phyloP scores from a whole-genome alignment of 768 basidiomycete species.

The Tricholoma hemisulphureum region DNA sequence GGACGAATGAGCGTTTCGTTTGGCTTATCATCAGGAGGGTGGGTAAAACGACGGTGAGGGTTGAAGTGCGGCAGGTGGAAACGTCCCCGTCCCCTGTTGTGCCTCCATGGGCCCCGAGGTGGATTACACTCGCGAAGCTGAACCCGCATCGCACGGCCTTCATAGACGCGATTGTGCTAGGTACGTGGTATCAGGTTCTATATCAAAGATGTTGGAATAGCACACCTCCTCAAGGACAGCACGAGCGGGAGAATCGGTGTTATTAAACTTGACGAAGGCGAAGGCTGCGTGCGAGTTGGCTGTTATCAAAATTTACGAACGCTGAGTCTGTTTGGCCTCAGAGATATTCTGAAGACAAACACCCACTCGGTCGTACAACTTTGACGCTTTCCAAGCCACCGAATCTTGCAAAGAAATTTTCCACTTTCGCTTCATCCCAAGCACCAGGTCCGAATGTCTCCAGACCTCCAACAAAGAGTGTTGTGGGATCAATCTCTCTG shows the following conservation, averaged over 20 bases:
- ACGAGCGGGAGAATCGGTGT: conserved; percentile 59
- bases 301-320: conserved; percentile 21
- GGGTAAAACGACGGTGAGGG: conserved; percentile 28
- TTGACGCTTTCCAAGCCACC: conserved; percentile 65
- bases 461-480: conserved; percentile 76
- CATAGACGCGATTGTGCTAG: conserved; percentile 70
- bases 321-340: not conserved
- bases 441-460: conserved; percentile 59
- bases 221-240: conserved; percentile 66
- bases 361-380: conserved; percentile 63
- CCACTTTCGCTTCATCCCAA: conserved; percentile 69
- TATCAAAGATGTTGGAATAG: not conserved
- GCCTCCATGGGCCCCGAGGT: conserved; percentile 48
- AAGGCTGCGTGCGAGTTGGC: conserved; percentile 68
- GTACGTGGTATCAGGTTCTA: conserved; percentile 5
- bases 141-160: conserved; percentile 72
- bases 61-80: conserved; percentile 28
- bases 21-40: conserved; percentile 12
- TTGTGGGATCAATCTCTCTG: conserved; percentile 58
- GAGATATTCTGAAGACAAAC: not conserved
- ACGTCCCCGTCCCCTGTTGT: conserved; percentile 44
- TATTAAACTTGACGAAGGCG: conserved; percentile 74
- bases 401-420: conserved; percentile 58
- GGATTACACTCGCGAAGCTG: conserved; percentile 71
- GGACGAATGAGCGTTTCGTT: conserved; percentile 11